phyloP scores from a whole-genome alignment of 129 eudicot species.

The Scalesia atractyloides region DNA sequence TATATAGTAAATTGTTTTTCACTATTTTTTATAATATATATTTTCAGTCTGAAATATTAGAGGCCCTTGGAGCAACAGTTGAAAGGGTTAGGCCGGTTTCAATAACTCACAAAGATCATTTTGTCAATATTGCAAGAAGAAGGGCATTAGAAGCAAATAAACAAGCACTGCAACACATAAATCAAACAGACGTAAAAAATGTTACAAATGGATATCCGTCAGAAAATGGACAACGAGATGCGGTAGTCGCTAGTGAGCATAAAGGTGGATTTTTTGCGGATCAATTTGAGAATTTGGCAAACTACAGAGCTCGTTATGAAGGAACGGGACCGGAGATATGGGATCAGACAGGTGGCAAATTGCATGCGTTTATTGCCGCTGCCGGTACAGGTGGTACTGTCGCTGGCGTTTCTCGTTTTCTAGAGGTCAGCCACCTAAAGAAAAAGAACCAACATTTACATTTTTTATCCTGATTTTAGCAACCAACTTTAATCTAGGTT shows the following conservation, averaged over 20 bases:
- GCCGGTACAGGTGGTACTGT: conserved; percentile 98
- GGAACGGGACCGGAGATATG: conserved; percentile 97
- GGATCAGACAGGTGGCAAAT: conserved; percentile 75
- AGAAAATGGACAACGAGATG: conserved; percentile 26
- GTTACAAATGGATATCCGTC: conserved; percentile 38
- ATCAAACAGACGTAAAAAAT: conserved; percentile 29
- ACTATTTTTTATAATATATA: neutral
- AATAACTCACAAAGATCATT: conserved; percentile 93
- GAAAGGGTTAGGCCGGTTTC: conserved; percentile 99
- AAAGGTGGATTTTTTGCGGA: conserved; percentile 96
- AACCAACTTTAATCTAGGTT: neutral
- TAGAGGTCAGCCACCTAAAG: conserved; percentile 55
- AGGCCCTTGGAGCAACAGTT: conserved; percentile 96
- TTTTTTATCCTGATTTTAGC: neutral
- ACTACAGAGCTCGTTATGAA: conserved; percentile 89
- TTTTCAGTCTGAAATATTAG: conserved; percentile 83
- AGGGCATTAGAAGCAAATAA: conserved; percentile 88
- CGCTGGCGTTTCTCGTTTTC: conserved; percentile 81
- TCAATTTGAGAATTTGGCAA: conserved; percentile 92
- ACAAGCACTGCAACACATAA: conserved; percentile 34
- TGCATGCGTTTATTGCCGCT: conserved; percentile 91
- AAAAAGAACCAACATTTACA: neutral
- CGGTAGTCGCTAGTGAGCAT: conserved; percentile 37
- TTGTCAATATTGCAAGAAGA: conserved; percentile 88
- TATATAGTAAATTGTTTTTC: neutral